A percentile compares a stretch with the other conserved stretches of the same genome.
These are phyloP conservation scores for Termitomyces sp. DNA, from an alignment of 768 basidiomycete genomes.

Conservation along the genomic window DNA sequence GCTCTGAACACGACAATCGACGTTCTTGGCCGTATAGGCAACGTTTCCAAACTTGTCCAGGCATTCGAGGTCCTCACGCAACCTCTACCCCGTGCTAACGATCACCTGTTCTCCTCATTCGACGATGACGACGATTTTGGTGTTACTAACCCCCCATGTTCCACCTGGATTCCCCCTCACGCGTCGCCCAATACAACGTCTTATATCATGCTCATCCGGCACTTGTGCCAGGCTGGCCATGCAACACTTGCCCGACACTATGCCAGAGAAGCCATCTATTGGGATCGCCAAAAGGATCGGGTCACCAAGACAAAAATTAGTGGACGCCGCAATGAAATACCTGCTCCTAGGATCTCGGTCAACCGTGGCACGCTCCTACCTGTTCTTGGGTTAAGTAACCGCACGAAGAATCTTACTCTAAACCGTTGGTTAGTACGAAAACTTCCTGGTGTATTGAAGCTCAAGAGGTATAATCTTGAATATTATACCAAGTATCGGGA, in stretches of 20 bases:
- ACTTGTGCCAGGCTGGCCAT: constrained; percentile 45
- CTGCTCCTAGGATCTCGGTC: constrained; percentile 48
- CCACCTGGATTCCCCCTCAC: constrained; percentile 31
- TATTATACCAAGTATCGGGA: constrained; percentile 33
- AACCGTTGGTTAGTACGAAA: constrained; percentile 55
- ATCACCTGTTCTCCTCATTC: constrained; percentile 47
- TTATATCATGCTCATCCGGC: constrained; percentile 55
- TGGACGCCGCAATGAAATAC: constrained; percentile 25
- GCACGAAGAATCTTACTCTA: constrained; percentile 50
- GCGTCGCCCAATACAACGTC: constrained; percentile 64
- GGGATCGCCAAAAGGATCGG: constrained; percentile 34
- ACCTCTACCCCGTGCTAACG: constrained; percentile 51
- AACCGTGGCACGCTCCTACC: constrained; percentile 53
- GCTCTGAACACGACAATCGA: constrained; percentile 74
- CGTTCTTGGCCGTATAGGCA: constrained; percentile 53
- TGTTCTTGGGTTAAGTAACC: constrained; percentile 53
- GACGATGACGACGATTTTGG: constrained; percentile 67
- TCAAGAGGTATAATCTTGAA: constrained; percentile 42
- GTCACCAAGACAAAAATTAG: constrained; percentile 25
- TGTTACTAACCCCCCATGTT: constrained; percentile 29
- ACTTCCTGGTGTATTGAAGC: constrained; percentile 36
- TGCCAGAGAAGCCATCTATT: constrained; percentile 42
- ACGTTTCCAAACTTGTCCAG: constrained; percentile 64
- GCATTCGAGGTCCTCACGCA: constrained; percentile 77
- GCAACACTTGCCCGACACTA: constrained; percentile 62